A percentile compares a stretch with the other conserved stretches of the same genome.
These are phyloP conservation scores for Starmerella etchellsii DNA, from an alignment of 805 yeast species.

Conservation along the genomic window DNA sequence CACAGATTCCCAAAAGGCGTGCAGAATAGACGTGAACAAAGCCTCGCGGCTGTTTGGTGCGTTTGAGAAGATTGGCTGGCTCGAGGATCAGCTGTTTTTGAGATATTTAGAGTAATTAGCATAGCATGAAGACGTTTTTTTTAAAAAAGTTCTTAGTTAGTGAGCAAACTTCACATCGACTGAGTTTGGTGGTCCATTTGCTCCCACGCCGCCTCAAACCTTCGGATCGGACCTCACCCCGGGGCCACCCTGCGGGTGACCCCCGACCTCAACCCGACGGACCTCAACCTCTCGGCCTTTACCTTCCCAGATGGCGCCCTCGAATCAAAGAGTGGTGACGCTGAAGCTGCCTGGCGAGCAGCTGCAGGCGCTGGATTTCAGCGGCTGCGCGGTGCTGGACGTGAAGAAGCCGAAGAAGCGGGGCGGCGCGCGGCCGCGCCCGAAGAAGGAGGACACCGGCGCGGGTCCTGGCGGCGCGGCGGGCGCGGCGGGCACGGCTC, in stretches of 20 bases:
- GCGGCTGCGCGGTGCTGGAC: slow-evolving; percentile 4
- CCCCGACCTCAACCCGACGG: no score
- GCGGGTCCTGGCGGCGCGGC: not conserved
- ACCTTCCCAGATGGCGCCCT: no score
- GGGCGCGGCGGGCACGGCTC: not conserved
- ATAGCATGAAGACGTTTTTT: not conserved
- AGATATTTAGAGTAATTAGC: slow-evolving; percentile 27
- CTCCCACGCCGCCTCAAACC: no score
- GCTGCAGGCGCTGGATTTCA: slow-evolving; percentile 17
- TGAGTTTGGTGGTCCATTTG: no score
- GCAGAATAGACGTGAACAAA: slow-evolving; percentile 92
- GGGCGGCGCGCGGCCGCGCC: slow-evolving; percentile 1
- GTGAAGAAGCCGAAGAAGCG: slow-evolving; percentile 11
- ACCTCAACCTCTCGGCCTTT: no score
- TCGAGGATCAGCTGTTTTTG: slow-evolving; percentile 58
- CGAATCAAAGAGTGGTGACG: slow-evolving; percentile 13
- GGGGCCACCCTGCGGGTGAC: no score
- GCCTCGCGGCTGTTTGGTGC: slow-evolving; percentile 86
- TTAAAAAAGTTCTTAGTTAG: no score
- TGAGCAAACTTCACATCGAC: no score
- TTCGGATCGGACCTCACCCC: no score
- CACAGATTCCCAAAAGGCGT: slow-evolving; percentile 96
- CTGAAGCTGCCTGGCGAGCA: slow-evolving; percentile 16
- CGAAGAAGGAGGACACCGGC: not conserved
- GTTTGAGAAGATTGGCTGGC: slow-evolving; percentile 85